These are phyloP conservation scores for Populus nigra DNA, from an alignment of 345 rosid genomes.

Conservation along the genomic window DNA sequence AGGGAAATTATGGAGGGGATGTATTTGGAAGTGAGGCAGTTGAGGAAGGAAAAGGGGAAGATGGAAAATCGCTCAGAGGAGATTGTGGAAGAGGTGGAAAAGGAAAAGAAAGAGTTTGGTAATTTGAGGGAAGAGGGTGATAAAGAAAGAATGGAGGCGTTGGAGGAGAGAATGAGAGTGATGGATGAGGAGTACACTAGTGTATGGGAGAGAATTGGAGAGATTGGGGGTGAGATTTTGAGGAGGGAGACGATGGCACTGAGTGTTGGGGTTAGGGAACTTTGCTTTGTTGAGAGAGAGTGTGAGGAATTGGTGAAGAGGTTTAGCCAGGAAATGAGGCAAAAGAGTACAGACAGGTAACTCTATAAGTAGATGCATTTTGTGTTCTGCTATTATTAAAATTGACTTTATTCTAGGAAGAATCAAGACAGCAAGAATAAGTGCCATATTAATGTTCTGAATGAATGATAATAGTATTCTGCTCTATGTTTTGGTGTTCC, in stretches of 20 bases:
- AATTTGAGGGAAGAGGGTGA: constrained; percentile 23
- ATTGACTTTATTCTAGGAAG: background rate
- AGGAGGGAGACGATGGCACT: constrained; percentile 58
- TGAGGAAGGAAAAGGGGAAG: constrained; percentile 49
- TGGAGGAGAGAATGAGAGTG: constrained; percentile 44
- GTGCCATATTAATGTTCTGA: background rate
- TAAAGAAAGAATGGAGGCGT: constrained; percentile 29
- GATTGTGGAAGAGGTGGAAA: constrained; percentile 45
- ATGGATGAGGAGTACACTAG: constrained; percentile 60
- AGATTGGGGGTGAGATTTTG: constrained; percentile 52
- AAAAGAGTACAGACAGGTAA: constrained; percentile 48
- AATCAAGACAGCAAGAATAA: background rate
- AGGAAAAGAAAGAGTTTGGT: constrained; percentile 42
- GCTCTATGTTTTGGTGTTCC: background rate
- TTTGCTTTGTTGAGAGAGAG: constrained; percentile 74
- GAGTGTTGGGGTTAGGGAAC: constrained; percentile 79
- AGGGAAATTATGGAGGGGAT: constrained; percentile 58
- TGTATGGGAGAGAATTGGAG: constrained; percentile 67
- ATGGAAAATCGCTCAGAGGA: constrained; percentile 49
- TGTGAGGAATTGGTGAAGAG: constrained; percentile 68
- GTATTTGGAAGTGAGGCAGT: constrained; percentile 40
- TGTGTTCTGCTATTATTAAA: background rate
- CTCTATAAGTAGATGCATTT: background rate
- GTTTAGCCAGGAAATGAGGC: constrained; percentile 48
- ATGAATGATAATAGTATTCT: no score